These are phyloP conservation scores for Parafenestella ontariensis DNA, from an alignment of 2,329 filamentous ascomycete genomes.

Conservation along the genomic window DNA sequence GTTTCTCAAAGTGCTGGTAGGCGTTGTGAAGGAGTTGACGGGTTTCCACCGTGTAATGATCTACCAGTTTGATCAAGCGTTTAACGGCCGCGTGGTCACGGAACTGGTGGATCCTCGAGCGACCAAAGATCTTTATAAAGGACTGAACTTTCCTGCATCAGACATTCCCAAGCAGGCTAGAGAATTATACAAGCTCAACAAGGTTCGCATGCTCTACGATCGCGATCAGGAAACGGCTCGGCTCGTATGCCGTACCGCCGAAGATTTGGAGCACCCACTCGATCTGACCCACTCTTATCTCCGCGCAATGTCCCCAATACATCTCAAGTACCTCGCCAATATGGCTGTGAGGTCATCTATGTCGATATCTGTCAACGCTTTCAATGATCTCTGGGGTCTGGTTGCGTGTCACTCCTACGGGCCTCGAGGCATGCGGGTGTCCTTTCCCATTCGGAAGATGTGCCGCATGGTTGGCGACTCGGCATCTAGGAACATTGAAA, in stretches of 20 bases:
- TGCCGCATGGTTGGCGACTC: conserved; percentile 86
- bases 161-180: conserved; percentile 86
- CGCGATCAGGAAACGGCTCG: conserved; percentile 80
- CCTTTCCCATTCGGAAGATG: conserved; percentile 91
- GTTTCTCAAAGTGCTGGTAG: conserved; percentile 82
- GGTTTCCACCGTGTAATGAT: conserved; percentile 94
- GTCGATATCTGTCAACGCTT: conserved; percentile 91
- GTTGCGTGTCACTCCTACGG: conserved; percentile 88
- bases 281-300: conserved; percentile 87
- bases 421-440: conserved; percentile 80
- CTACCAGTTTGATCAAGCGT: conserved; percentile 84
- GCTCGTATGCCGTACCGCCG: conserved; percentile 77
- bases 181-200: conserved; percentile 90
- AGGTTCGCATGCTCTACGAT: conserved; percentile 86
- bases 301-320: conserved; percentile 88
- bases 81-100: conserved; percentile 86
- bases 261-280: conserved; percentile 76
- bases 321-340: conserved; percentile 83
- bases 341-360: conserved; percentile 95
- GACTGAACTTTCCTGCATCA: conserved; percentile 85
- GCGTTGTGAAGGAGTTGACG: conserved; percentile 86
- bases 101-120: conserved; percentile 82
- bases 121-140: conserved; percentile 85
- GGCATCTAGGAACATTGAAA: conserved; percentile 85
- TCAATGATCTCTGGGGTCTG: conserved; percentile 84